phyloP scores from a whole-genome alignment of 305 asterid genomes.

The Nicotiana rustica region DNA sequence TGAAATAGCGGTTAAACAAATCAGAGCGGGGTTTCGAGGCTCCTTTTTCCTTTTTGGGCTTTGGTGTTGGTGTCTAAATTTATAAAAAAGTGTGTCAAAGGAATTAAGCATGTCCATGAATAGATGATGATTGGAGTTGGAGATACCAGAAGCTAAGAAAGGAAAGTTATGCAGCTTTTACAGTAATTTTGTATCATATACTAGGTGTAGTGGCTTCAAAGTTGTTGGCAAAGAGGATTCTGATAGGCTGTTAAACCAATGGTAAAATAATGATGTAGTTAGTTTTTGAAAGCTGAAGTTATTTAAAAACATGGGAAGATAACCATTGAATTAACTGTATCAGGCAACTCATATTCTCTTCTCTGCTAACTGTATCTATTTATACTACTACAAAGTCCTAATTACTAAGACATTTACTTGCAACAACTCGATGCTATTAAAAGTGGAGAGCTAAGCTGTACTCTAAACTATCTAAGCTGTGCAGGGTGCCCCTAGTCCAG shows the following conservation, averaged over 20 bases:
- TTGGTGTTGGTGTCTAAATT: slow-evolving; percentile 27
- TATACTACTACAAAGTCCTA: not conserved
- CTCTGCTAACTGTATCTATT: not conserved
- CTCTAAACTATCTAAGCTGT: slow-evolving; percentile 25
- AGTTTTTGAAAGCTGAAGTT: slow-evolving; percentile 22
- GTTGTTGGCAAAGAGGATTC: slow-evolving; percentile 19
- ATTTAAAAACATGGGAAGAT: slow-evolving; percentile 6
- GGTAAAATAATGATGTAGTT: not conserved
- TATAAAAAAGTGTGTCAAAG: not conserved
- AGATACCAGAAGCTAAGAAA: not conserved
- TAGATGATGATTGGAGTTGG: not conserved
- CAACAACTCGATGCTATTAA: slow-evolving; percentile 15
- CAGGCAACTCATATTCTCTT: not conserved
- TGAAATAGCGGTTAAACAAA: not conserved
- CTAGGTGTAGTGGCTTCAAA: not conserved
- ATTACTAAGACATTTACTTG: slow-evolving; percentile 18
- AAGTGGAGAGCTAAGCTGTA: not conserved
- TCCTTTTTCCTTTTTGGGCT: slow-evolving; percentile 4
- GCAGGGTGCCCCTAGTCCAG: not conserved
- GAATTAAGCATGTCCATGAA: not conserved
- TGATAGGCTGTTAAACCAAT: not conserved
- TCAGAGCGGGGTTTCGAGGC: not conserved
- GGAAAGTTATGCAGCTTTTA: not conserved
- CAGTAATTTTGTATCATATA: not conserved
- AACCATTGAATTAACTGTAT: slow-evolving; percentile 21